These are phyloP conservation scores for Coelastrella sp. DNA, from an alignment of 139 green algal genomes.

Conservation along the genomic window DNA sequence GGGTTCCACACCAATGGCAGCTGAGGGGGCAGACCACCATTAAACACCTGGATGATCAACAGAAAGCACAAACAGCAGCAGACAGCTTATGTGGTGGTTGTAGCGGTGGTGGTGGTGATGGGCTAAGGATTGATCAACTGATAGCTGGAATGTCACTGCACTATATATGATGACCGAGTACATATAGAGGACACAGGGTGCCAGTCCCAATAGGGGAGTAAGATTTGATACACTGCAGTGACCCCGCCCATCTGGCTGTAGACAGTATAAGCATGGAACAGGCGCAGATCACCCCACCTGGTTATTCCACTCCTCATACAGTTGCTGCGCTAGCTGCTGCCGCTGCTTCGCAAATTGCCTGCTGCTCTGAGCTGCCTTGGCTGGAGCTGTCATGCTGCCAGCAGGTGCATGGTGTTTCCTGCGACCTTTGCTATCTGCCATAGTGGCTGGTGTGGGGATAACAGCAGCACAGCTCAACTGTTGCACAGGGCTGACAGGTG, in stretches of 20 bases:
- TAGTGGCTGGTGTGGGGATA: too few relatives aligned
- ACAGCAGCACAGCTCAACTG: not conserved
- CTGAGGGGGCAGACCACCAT: slow-evolving; percentile 52
- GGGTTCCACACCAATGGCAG: slow-evolving; percentile 73
- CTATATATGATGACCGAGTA: too few relatives aligned
- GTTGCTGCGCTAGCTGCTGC: slow-evolving; percentile 49
- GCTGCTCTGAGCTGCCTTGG: slow-evolving; percentile 27
- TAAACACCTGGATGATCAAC: slow-evolving; percentile 61
- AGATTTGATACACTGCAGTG: too few relatives aligned
- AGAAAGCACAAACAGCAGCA: not conserved
- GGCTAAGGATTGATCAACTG: too few relatives aligned
- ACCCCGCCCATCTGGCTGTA: too few relatives aligned
- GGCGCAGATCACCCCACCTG: slow-evolving; percentile 32
- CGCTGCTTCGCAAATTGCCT: slow-evolving; percentile 47
- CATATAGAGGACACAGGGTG: too few relatives aligned
- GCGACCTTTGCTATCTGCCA: not conserved
- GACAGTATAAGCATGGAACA: too few relatives aligned
- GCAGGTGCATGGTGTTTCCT: not conserved
- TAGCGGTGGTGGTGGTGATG: too few relatives aligned
- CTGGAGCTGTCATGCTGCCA: slow-evolving; percentile 14
- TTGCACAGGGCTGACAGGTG: too few relatives aligned
- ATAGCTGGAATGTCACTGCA: too few relatives aligned
- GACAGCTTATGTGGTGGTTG: too few relatives aligned
- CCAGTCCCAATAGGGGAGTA: too few relatives aligned
- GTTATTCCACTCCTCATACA: slow-evolving; percentile 65